Conservation (phyloP, 176 grass and related monocot species). For the Musa acuminata region DNA sequence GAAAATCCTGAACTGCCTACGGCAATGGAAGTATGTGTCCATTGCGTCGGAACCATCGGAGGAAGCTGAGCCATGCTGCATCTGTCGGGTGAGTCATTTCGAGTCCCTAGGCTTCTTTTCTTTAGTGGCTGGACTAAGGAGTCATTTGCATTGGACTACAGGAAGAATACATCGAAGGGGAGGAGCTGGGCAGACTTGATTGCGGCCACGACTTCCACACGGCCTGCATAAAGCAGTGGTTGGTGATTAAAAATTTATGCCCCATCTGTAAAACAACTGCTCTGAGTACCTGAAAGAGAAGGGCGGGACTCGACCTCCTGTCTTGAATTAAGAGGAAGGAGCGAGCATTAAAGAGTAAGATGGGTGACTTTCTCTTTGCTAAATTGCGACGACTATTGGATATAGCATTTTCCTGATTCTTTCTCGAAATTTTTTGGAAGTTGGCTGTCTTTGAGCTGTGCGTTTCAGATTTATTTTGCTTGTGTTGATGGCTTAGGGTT, state of each 20-base stretch:
- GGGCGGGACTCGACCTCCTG: neutral
- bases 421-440: too few species aligned
- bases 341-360: too few species aligned
- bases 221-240: conserved; percentile 9
- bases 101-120: neutral
- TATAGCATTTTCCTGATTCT: too few species aligned
- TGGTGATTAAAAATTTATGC: conserved; percentile 7
- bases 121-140: neutral
- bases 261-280: conserved; percentile 11
- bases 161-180: conserved; percentile 6
- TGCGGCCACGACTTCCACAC: conserved; percentile 8
- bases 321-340: too few species aligned
- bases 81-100: conserved; percentile 7
- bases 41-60: neutral
- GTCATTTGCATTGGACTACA: neutral
- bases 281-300: neutral
- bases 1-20: conserved; percentile 5
- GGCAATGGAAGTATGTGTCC: neutral
- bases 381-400: too few species aligned
- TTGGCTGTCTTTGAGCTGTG: too few species aligned
- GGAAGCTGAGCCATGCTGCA: conserved; percentile 19
- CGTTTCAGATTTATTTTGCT: too few species aligned
- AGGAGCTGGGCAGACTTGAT: neutral
- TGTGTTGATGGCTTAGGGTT: too few species aligned
- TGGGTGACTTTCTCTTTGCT: too few species aligned